Evolutionary conservation across 305 asterid genomes (phyloP).

Genomic region (Solanum hybrid): DNA sequence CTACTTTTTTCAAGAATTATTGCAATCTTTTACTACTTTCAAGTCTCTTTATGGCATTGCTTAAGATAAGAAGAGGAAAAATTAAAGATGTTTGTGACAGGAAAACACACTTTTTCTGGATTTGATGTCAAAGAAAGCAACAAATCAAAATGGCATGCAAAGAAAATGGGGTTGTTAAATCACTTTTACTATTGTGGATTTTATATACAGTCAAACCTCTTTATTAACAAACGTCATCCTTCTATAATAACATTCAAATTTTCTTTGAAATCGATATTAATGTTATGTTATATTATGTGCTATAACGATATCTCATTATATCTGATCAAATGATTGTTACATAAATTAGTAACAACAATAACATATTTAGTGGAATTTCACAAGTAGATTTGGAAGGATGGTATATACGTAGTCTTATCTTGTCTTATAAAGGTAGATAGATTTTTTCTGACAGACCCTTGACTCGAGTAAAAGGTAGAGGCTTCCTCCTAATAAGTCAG

Average conservation of each 20-base stretch:
- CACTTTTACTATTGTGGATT: neutral
- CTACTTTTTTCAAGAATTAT: neutral
- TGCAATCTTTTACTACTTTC: slow-evolving; percentile 1
- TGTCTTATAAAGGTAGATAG: fast-evolving
- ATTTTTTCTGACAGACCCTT: neutral
- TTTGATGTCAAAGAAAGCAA: slow-evolving; percentile 2
- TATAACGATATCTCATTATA: neutral
- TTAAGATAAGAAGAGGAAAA: neutral
- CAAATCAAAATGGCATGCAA: neutral
- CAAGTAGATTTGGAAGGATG: fast-evolving
- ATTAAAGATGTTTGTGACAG: neutral
- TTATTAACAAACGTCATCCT: fast-evolving
- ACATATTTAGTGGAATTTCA: fast-evolving
- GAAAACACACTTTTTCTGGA: slow-evolving; percentile 3
- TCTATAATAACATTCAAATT: neutral
- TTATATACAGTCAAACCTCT: neutral
- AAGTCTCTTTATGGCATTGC: slow-evolving; percentile 4
- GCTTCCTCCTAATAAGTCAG: slow-evolving; percentile 3
- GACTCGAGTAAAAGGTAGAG: neutral
- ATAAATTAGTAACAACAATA: neutral
- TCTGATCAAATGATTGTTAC: neutral
- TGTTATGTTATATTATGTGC: neutral
- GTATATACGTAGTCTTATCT: neutral
- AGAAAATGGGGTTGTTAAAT: neutral
- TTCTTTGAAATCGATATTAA: neutral